These are phyloP conservation scores for Thermothielavioides terrestris DNA, from an alignment of 495 filamentous ascomycete species.

Conservation along the genomic window DNA sequence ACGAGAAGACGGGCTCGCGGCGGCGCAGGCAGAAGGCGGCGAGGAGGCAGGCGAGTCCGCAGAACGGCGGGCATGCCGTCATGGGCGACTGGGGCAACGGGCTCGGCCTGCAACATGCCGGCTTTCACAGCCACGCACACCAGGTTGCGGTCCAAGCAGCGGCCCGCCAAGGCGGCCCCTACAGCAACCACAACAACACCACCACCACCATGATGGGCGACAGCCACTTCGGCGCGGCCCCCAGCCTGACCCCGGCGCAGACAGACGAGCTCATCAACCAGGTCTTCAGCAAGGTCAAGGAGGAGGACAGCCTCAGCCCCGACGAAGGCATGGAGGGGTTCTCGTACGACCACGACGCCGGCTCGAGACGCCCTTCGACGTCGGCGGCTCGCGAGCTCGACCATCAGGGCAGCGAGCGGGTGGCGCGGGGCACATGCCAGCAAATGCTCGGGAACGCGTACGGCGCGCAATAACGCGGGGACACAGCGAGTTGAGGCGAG, in stretches of 20 bases:
- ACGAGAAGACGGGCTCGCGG: conserved; percentile 24
- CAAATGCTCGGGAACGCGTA: conserved; percentile 24
- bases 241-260: conserved; percentile 29
- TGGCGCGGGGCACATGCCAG: conserved; percentile 37
- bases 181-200: too few species aligned
- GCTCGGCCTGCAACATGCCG: conserved; percentile 20
- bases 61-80: conserved; percentile 20
- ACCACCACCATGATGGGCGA: conserved; percentile 20
- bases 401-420: conserved; percentile 30
- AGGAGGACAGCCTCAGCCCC: conserved; percentile 16
- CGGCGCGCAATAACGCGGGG: conserved; percentile 2
- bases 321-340: conserved; percentile 22
- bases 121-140: conserved; percentile 19
- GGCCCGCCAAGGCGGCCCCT: conserved; percentile 6
- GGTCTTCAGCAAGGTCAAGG: conserved; percentile 26
- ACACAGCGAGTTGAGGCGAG: background rate
- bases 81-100: conserved; percentile 24
- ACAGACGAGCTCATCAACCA: conserved; percentile 35
- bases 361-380: background rate
- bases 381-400: conserved; percentile 15
- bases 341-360: conserved; percentile 1
- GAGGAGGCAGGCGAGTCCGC: conserved; percentile 26
- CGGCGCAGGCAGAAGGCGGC: conserved; percentile 28
- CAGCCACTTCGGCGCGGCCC: conserved; percentile 10
- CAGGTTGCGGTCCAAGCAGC: conserved; percentile 7